These are phyloP conservation scores for Alternaria postmessia DNA, from an alignment of 2,329 filamentous ascomycete genomes.

Conservation along the genomic window DNA sequence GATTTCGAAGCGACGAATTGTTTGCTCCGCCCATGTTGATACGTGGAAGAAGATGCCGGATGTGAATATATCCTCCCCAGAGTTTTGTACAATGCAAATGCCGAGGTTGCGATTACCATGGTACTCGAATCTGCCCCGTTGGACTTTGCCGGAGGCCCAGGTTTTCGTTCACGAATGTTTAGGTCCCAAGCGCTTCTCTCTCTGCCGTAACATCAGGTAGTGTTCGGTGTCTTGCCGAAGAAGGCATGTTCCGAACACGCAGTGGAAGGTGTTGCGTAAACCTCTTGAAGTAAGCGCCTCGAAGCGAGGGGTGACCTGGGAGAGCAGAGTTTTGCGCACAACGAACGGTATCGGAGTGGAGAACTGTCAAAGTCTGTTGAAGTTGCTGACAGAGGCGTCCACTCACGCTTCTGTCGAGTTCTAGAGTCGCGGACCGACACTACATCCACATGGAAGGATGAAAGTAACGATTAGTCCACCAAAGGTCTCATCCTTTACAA, in stretches of 20 bases:
- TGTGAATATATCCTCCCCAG: background rate
- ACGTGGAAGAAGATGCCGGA: background rate
- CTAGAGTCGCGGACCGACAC: background rate
- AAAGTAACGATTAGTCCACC: background rate
- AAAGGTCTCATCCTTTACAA: slow-evolving; percentile 10
- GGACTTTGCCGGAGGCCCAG: background rate
- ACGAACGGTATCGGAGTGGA: slow-evolving; percentile 3
- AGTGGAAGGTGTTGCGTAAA: background rate
- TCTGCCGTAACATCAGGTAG: background rate
- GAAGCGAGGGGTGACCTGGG: background rate
- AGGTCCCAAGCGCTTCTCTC: slow-evolving; percentile 1
- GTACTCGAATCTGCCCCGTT: background rate
- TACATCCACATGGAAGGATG: background rate
- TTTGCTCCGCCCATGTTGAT: background rate
- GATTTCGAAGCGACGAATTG: background rate
- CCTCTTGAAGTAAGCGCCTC: background rate
- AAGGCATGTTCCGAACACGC: background rate
- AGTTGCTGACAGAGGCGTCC: slow-evolving; percentile 2
- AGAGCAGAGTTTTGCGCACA: slow-evolving; percentile 1
- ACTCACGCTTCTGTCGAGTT: background rate
- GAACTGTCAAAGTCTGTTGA: background rate
- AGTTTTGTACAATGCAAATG: background rate
- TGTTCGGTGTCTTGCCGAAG: background rate
- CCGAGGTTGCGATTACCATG: background rate
- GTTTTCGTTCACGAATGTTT: background rate